Base-by-base conservation (phyloP, 306 rosid species). In the Fagus crenata region DNA sequence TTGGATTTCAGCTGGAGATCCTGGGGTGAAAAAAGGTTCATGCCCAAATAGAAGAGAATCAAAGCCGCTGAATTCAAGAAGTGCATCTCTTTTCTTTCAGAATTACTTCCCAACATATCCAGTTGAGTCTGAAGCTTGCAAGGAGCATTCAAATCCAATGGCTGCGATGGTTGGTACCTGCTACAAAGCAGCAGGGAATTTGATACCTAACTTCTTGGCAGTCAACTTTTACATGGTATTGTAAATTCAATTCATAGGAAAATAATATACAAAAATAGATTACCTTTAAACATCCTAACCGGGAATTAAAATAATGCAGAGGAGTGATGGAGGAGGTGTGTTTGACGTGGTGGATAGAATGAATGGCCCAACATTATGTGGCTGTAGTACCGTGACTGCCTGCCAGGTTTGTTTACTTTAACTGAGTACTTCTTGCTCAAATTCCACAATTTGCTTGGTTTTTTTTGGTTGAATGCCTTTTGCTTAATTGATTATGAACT, bases 181-280 rank as follows among this genome's bases (percentile, higher is more conserved):
- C 72, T 91, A 89, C 81, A 96, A 91, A 84, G 96, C 97, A 78
- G 89, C 98, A 56, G 96, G 99, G 82, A 90, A 87, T 78, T 28
- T 53, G 67, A 79, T 96, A 78, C 97, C 99, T 65, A 96, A 88
- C 89, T 92, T 90, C 51, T 60, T 96, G 86, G 99, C 97, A 2
- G 97, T 96, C 55, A 96, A 96, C 85, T 96, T 89, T 83, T 96
- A 96, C 85, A 92, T 96, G 99, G 99, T 96, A 92, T 69, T 40
- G 14, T 37, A 37, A 53, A 49, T 76, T 77, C 53, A 51, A 22
- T 41, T 39, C 58, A 36, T n/a, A 14, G 56, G 42, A 40, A 53
- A 8, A 65, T 69, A 7, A 46, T 3, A 33, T n/a, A 32, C 18
- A 13, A 54, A 69, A 60, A 76, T 69, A 49, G 2, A 7, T 72